These are phyloP conservation scores for Senna tora DNA, from an alignment of 306 rosid genomes.

Conservation along the genomic window DNA sequence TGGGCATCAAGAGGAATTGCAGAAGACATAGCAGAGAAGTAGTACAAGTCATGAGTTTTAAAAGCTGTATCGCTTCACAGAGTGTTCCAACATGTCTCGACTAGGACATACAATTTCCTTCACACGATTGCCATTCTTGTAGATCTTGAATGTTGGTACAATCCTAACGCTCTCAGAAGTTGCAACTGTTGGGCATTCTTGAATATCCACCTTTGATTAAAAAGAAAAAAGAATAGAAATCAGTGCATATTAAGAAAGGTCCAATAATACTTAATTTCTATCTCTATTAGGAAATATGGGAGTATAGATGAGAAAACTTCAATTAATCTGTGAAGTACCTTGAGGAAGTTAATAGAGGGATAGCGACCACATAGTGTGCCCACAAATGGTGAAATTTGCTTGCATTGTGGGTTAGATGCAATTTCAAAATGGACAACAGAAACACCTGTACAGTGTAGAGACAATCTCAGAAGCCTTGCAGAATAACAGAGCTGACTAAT, in stretches of 20 bases:
- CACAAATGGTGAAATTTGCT: conserved; percentile 68
- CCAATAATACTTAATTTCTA: background rate
- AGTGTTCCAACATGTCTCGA: conserved; percentile 72
- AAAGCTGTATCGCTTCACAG: conserved; percentile 74
- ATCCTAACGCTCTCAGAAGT: conserved; percentile 65
- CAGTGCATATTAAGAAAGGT: conserved; percentile 20
- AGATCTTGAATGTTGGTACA: conserved; percentile 86
- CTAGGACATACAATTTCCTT: conserved; percentile 85
- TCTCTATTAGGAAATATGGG: background rate
- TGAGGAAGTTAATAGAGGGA: conserved; percentile 77
- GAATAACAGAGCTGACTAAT: background rate
- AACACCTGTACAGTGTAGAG: conserved; percentile 52
- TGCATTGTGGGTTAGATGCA: conserved; percentile 62
- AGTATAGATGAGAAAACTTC: background rate
- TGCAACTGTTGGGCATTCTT: conserved; percentile 59
- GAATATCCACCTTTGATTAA: conserved; percentile 65
- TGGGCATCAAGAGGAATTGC: conserved; percentile 34
- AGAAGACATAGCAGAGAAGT: conserved; percentile 35
- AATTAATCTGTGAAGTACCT: conserved; percentile 43
- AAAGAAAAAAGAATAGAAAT: background rate
- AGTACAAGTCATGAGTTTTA: conserved; percentile 45
- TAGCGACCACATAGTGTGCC: conserved; percentile 64
- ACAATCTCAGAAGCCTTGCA: background rate
- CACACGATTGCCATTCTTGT: conserved; percentile 71
- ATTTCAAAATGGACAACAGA: conserved; percentile 75